Percentiles rank a stretch among this genome's conserved stretches.
These are phyloP conservation scores for Mycena metata DNA, from an alignment of 768 basidiomycete species.

Conservation along the genomic window DNA sequence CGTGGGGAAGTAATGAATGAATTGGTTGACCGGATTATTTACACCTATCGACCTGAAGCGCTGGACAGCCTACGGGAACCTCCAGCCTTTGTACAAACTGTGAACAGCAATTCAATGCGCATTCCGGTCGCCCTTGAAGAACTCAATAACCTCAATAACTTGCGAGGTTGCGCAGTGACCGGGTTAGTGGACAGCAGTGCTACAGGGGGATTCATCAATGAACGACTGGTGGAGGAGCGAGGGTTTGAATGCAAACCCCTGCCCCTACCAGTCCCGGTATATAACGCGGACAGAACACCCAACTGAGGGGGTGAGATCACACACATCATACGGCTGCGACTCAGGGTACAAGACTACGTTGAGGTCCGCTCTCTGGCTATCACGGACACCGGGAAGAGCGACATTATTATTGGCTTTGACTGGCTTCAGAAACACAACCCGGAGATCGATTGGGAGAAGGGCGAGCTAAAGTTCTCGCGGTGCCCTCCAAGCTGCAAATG, in stretches of 20 bases:
- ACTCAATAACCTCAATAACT: too few species aligned
- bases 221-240: background rate
- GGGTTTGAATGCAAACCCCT: background rate
- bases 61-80: too few species aligned
- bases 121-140: too few species aligned
- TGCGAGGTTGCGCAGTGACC: too few species aligned
- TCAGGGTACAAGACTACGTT: background rate
- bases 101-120: background rate
- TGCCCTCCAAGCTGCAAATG: too few species aligned
- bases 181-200: too few species aligned
- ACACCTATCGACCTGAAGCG: background rate
- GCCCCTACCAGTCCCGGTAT: background rate
- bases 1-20: background rate
- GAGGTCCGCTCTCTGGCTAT: background rate
- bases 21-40: background rate
- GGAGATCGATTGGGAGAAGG: too few species aligned
- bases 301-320: background rate
- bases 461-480: too few species aligned
- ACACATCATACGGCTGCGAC: background rate
- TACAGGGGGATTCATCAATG: too few species aligned
- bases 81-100: background rate
- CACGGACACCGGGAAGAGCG: constrained; percentile 3
- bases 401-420: background rate
- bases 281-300: background rate
- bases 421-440: too few species aligned